Base-by-base conservation (phyloP, 2,329 filamentous ascomycete genomes). In the Paracorniculantispora psalliotae region DNA sequence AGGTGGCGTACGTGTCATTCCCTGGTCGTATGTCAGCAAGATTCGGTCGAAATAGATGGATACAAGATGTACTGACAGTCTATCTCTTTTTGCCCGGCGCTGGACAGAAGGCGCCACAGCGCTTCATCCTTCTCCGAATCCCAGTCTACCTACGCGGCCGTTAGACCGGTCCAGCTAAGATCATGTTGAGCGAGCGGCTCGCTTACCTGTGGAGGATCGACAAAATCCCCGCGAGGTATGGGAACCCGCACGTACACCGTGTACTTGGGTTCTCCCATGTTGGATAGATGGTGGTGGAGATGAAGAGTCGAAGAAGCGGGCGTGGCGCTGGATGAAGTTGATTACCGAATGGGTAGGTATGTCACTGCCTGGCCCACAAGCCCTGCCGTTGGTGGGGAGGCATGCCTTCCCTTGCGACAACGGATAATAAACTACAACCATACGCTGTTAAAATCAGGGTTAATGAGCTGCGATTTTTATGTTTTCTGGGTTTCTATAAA, bases 211-310 rank as follows among this genome's bases (percentile, higher is more conserved):
- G 91, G 89, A 59, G 94, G 94, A 73, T 99, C 93, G 62, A 92
- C 83, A 75, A 99, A 99, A 67, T 90, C 86, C 43, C 89, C 89
- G 59, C 94, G 84, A 37, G 88, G 84, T 68, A 96, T 96, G 25
- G 94, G 94, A n/a, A 97, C 82, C 63, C 92, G 84, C 63, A 99
- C 84, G 68, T 96, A 90, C 61, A 96, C 87, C 15, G 90, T 96
- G 71, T 84, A 87, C 37, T 73, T 79, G 46, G 81, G 80, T 57
- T 84, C 80, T 75, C 83, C 63, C 74, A 77, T 77, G 59, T 25
- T 67, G 25, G 46, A 30, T 10, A n/a, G 8, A 48, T 12, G 17
- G 19, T 25, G n/a, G 35, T 49, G 25, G 21, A 30, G 55, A 57
- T 57, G 55, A 41, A 57, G 55, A 35, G 39, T 57, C 33, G 9